Base-by-base conservation (phyloP, 257 asterid species). In the Nicotiana obtusifolia region DNA sequence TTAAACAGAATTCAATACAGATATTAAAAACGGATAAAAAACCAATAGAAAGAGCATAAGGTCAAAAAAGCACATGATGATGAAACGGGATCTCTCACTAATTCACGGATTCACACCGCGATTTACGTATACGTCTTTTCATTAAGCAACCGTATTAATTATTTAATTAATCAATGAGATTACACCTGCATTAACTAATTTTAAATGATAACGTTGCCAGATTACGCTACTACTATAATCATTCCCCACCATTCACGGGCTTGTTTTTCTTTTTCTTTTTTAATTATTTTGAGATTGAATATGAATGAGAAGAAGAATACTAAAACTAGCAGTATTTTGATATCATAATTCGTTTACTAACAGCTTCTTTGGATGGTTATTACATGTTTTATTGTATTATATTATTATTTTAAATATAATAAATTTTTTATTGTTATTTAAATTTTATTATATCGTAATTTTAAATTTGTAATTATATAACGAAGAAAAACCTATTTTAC, bases 101-200 rank as follows among this genome's bases (percentile, higher is more conserved):
- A 78, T 65, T 84, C 84, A 59, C 52, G 85, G 86, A 78, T 84
- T 77, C 88, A 86, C 85, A 81, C 93, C 93, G 95, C 87, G 90
- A 93, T 89, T 90, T 81, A 84, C 92, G 95, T 86, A 41, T 41
- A 68, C n/a, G 91, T 91, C 93, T 47, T 83, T 88, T 76, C 90
- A 92, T 83, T 79, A 80, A 78, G 83, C 87, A 77, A 81, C 64
- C 13, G 53, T 53, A 67, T 33, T 24, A 26, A 53, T 16, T 47
- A 35, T 75, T 47, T 56, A 20, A 80, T 41, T 60, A 77, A 68
- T 47, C 54, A 82, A 71, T 62, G 52, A 56, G 19, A 62, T 28
- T 37, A 41, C 1, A 1, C 47, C 47, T 41, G 3, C 47, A 41
- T 8, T 41, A 41, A 7, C 11, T 41, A 20, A 5, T 69, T 5